phyloP scores from a whole-genome alignment of 1,284 basidiomycete species.

The Leccinum fuscescens region DNA sequence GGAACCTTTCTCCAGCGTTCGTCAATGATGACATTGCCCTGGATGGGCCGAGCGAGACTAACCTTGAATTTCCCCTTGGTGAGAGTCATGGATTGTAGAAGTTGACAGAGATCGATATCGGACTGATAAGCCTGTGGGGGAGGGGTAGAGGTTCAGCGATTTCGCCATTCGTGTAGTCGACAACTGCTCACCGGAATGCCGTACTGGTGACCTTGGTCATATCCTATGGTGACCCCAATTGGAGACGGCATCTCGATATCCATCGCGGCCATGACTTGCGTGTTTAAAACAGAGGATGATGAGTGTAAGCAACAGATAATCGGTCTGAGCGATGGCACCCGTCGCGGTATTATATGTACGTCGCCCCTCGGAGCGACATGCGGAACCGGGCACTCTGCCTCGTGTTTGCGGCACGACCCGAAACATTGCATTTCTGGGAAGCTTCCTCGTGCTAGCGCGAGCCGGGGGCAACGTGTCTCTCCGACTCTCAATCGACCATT shows the following conservation, averaged over 20 bases:
- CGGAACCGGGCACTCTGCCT: constrained; percentile 28
- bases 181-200: constrained; percentile 22
- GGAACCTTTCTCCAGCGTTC: constrained; percentile 35
- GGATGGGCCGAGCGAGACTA: constrained; percentile 11
- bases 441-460: constrained; percentile 10
- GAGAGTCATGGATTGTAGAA: constrained; percentile 49
- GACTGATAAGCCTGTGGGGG: constrained; percentile 26
- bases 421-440: constrained; percentile 4
- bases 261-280: constrained; percentile 21
- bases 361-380: constrained; percentile 22
- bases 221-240: constrained; percentile 25
- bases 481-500: neutral
- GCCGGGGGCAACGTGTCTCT: constrained; percentile 16
- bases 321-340: constrained; percentile 1
- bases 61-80: constrained; percentile 35
- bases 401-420: constrained; percentile 25
- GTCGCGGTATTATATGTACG: constrained; percentile 30
- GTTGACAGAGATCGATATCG: constrained; percentile 46
- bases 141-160: constrained; percentile 1
- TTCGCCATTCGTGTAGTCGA: neutral
- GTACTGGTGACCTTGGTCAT: constrained; percentile 18
- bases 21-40: constrained; percentile 11
- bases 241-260: constrained; percentile 34
- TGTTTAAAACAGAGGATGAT: neutral
- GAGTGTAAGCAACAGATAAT: constrained; percentile 18